Evolutionary conservation across 1,284 basidiomycete species (phyloP).

Genomic region (Trichosporon faecale): DNA sequence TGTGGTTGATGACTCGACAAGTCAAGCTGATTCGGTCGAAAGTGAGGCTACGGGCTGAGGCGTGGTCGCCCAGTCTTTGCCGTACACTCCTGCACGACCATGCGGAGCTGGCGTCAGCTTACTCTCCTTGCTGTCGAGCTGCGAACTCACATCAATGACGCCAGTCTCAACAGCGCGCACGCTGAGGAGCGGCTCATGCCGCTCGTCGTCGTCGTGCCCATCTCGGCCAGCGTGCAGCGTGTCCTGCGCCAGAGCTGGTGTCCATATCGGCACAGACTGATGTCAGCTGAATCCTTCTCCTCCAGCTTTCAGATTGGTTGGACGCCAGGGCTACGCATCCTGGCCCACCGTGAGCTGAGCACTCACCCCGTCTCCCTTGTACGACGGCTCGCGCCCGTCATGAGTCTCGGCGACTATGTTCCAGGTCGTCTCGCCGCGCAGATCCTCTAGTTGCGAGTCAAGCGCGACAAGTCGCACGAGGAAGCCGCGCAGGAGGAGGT

Average conservation of each 20-base stretch:
- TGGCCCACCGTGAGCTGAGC: slow-evolving; percentile 22
- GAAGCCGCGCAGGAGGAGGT: slow-evolving; percentile 77
- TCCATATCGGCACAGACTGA: slow-evolving; percentile 51
- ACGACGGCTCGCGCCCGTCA: slow-evolving; percentile 63
- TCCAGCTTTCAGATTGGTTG: too few relatives aligned
- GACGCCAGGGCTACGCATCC: too few relatives aligned
- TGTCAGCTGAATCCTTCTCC: too few relatives aligned
- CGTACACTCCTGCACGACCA: slow-evolving; percentile 48
- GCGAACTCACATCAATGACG: slow-evolving; percentile 67
- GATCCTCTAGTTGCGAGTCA: slow-evolving; percentile 68
- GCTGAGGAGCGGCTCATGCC: slow-evolving; percentile 56
- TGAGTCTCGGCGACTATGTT: slow-evolving; percentile 76
- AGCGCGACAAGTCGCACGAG: slow-evolving; percentile 78
- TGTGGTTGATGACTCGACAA: too few relatives aligned
- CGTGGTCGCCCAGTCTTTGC: slow-evolving; percentile 39
- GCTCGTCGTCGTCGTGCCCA: slow-evolving; percentile 15
- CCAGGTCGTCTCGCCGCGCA: slow-evolving; percentile 72
- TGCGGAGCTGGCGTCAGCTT: slow-evolving; percentile 35
- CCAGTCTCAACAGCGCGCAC: slow-evolving; percentile 76
- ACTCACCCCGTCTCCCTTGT: slow-evolving; percentile 53
- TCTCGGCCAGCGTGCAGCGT: slow-evolving; percentile 25
- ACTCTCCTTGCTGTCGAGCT: too few relatives aligned
- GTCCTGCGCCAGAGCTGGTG: slow-evolving; percentile 38
- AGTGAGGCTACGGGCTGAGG: background rate
- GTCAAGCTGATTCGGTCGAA: too few relatives aligned